A percentile compares a stretch with the other conserved stretches of the same genome.
Conservation (phyloP, 495 filamentous ascomycete species). For the Penicillium manginii region DNA sequence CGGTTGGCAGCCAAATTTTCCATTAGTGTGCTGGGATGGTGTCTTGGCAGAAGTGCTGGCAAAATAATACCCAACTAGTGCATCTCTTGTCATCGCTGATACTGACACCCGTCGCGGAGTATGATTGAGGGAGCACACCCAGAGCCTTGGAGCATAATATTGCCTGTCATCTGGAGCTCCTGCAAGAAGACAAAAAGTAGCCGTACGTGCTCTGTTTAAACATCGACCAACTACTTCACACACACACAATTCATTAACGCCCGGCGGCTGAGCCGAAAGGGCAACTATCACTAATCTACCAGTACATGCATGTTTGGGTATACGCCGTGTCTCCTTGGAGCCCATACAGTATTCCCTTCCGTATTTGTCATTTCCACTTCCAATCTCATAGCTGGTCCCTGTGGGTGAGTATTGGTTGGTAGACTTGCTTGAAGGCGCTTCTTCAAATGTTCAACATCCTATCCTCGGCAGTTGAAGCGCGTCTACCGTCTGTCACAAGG, state of each 20-base stretch:
- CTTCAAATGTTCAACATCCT: constrained; percentile 8
- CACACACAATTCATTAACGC: constrained; percentile 41
- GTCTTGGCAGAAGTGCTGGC: too few relatives aligned
- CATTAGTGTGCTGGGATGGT: too few relatives aligned
- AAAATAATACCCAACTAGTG: too few relatives aligned
- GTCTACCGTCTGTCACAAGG: constrained; percentile 25
- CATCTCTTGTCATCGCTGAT: too few relatives aligned
- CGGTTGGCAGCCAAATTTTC: too few relatives aligned
- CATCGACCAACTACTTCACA: too few relatives aligned
- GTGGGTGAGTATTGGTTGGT: constrained; percentile 32
- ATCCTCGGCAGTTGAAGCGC: constrained; percentile 12
- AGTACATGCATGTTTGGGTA: constrained; percentile 31
- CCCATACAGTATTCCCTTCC: constrained; percentile 21
- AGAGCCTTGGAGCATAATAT: too few relatives aligned
- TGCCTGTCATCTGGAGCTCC: too few relatives aligned
- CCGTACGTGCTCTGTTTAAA: too few relatives aligned
- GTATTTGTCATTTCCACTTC: constrained; percentile 29
- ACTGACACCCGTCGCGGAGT: too few relatives aligned
- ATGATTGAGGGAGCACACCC: too few relatives aligned
- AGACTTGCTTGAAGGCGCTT: constrained; percentile 5
- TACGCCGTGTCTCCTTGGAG: constrained; percentile 30
- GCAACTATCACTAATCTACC: constrained; percentile 36
- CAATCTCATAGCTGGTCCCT: constrained; percentile 25
- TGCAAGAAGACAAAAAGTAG: too few relatives aligned
- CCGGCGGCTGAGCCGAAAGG: constrained; percentile 35